Conservation (phyloP, 202 grass and related monocot species). For the Zizania palustris region DNA sequence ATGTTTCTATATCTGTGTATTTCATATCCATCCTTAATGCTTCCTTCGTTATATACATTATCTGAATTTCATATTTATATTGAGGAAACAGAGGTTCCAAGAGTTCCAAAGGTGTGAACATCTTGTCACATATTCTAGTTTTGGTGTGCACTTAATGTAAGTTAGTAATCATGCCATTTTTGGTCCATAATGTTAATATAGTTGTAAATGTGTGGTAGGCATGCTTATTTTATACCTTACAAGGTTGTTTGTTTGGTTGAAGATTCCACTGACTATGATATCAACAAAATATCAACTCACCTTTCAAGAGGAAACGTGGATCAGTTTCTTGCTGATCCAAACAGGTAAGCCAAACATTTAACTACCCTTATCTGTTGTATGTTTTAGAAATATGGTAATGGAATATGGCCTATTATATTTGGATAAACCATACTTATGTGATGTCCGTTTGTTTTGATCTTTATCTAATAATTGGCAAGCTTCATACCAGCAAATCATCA, state of each 20-base stretch:
- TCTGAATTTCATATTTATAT: constrained; percentile 96
- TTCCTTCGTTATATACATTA: not conserved
- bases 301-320: constrained; percentile 76
- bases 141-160: constrained; percentile 5
- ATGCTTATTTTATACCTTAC: constrained; percentile 44
- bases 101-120: constrained; percentile 77
- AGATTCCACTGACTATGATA: constrained; percentile 56
- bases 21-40: constrained; percentile 30
- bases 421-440: constrained; percentile 12
- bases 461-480: constrained; percentile 27
- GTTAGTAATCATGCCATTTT: constrained; percentile 15
- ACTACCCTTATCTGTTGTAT: constrained; percentile 8
- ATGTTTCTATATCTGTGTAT: too few relatives aligned
- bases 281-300: constrained; percentile 40
- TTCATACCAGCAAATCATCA: constrained; percentile 26
- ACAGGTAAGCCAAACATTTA: constrained; percentile 58
- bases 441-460: constrained; percentile 18
- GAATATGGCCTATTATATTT: constrained; percentile 15
- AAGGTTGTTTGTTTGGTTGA: constrained; percentile 38
- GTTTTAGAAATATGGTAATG: constrained; percentile 7
- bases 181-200: constrained; percentile 39
- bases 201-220: constrained; percentile 32
- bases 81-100: constrained; percentile 81
- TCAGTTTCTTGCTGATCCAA: constrained; percentile 60
- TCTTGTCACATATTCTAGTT: constrained; percentile 26